Evolutionary conservation across 31 red algal genomes (phyloP), one percentile per base, ranked within the genome.

Genomic region (Bonnemaisonia californica): DNA sequence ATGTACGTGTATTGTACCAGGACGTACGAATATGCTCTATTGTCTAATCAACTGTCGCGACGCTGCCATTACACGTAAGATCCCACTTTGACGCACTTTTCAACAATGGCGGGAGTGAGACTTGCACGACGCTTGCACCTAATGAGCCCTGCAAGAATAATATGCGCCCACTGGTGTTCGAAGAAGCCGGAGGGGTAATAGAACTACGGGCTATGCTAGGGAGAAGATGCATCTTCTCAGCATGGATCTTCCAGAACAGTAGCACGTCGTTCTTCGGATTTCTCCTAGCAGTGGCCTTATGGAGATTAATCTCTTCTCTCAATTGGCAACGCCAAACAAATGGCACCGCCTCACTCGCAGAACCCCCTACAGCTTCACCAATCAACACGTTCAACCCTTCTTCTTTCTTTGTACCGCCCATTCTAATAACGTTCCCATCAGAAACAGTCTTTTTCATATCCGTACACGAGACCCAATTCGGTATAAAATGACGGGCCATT

Each of bases 41-140:
- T 27, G 62, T 21, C 62, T 26, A 66, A 66, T 66, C 62, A 13
- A 66, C 13, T n/a, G n/a, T n/a, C n/a, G n/a, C n/a, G n/a, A n/a
- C n/a, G n/a, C n/a, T n/a, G n/a, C n/a, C n/a, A n/a, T n/a, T n/a
- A n/a, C n/a, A n/a, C n/a, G n/a, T n/a, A n/a, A n/a, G n/a, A n/a
- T n/a, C n/a, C n/a, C n/a, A n/a, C n/a, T 26, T 13, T 66, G 19
- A 66, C 62, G 62, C 62, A 66, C 16, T 13, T 66, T 12, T 66
- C 62, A 13, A 66, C 62, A 13, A 66, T 13, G 16, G 62, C 12
- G n/a, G 62, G 62, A 21, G 62, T 23, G 28, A 66, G 62, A 21
- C 62, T 21, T 13, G 62, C 62, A 26, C 62, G 62, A 66, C 62
- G 62, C 12, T 66, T 66, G 62, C 62, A 66, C 62, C 62, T 66